phyloP scores from a whole-genome alignment of 192 early-diverging fungal species.

The Coemansia aciculifera region DNA sequence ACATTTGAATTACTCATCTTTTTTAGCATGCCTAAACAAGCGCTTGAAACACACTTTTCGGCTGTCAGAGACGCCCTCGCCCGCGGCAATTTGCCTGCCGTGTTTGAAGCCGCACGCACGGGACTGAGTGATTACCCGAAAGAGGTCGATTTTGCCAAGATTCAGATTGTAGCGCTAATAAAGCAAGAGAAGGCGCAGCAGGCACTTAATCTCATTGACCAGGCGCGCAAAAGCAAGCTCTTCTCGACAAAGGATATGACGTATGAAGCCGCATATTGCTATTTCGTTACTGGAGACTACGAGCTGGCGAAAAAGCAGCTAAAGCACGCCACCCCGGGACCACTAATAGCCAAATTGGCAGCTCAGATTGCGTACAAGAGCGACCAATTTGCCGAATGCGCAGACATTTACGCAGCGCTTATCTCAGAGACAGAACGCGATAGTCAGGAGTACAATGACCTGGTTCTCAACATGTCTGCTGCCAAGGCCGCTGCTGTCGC shows the following conservation, averaged over 20 bases:
- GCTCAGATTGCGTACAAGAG: conserved; percentile 54
- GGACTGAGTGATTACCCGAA: conserved; percentile 27
- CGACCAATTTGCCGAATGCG: conserved; percentile 35
- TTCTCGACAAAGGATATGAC: conserved; percentile 17
- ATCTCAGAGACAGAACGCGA: conserved; percentile 14
- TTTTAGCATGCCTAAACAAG: conserved; percentile 15
- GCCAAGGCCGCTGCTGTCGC: conserved; percentile 37
- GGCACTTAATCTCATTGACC: conserved; percentile 31
- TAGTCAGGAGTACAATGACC: conserved; percentile 25
- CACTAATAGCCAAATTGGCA: conserved; percentile 16
- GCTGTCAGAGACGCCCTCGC: conserved; percentile 31
- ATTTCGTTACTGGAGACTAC: conserved; percentile 38
- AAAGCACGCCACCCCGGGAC: conserved; percentile 14
- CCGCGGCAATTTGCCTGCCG: conserved; percentile 18
- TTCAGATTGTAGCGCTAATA: conserved; percentile 43
- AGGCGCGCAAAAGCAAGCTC: conserved; percentile 22
- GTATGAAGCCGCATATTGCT: conserved; percentile 48
- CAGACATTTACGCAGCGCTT: conserved; percentile 30
- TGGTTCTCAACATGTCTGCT: conserved; percentile 40
- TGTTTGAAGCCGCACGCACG: conserved; percentile 19
- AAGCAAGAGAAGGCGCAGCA: conserved; percentile 34
- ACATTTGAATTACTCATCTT: not conserved
- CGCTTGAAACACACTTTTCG: conserved; percentile 34
- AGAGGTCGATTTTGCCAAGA: conserved; percentile 43
- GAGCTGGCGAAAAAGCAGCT: conserved; percentile 21